These are phyloP conservation scores for Sarcocystis neurona DNA, from an alignment of 169 alveolate species.

Conservation along the genomic window DNA sequence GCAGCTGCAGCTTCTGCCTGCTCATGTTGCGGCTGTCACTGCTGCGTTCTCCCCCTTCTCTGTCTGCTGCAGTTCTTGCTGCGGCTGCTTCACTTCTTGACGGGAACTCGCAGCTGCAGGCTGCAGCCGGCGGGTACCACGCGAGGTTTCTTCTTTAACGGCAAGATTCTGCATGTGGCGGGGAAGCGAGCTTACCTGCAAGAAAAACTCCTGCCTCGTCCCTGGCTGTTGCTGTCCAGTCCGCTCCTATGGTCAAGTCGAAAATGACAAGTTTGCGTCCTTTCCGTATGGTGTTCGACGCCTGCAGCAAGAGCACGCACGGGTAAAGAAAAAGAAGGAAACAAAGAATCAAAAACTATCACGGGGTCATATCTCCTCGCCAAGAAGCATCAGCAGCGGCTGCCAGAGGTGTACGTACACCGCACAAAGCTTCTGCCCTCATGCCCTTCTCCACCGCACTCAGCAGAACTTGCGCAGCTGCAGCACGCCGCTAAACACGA, in stretches of 20 bases:
- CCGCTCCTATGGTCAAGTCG: constrained; percentile 24
- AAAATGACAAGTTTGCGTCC: constrained; percentile 16
- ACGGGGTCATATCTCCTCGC: background rate
- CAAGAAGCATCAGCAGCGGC: background rate
- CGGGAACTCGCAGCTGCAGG: too few relatives aligned
- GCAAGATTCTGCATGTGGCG: too few relatives aligned
- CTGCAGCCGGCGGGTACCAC: too few relatives aligned
- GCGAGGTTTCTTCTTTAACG: too few relatives aligned
- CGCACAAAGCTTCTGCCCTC: background rate
- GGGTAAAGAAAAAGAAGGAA: too few relatives aligned
- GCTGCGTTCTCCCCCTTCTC: too few relatives aligned
- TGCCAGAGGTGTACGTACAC: background rate
- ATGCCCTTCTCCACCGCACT: background rate
- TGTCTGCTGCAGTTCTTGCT: too few relatives aligned
- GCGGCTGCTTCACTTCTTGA: too few relatives aligned
- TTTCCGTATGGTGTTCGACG: constrained; percentile 14
- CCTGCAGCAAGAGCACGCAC: background rate
- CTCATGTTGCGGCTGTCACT: too few relatives aligned
- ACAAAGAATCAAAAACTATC: background rate
- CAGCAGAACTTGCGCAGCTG: too few relatives aligned
- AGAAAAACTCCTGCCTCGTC: constrained; percentile 22
- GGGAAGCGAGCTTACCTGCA: background rate
- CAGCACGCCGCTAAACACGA: too few relatives aligned
- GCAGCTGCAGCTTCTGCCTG: too few relatives aligned
- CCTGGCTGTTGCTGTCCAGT: constrained; percentile 28